Evolutionary conservation across 2,329 filamentous ascomycete genomes (phyloP).

Genomic region (Mycocentrospora acerina): DNA sequence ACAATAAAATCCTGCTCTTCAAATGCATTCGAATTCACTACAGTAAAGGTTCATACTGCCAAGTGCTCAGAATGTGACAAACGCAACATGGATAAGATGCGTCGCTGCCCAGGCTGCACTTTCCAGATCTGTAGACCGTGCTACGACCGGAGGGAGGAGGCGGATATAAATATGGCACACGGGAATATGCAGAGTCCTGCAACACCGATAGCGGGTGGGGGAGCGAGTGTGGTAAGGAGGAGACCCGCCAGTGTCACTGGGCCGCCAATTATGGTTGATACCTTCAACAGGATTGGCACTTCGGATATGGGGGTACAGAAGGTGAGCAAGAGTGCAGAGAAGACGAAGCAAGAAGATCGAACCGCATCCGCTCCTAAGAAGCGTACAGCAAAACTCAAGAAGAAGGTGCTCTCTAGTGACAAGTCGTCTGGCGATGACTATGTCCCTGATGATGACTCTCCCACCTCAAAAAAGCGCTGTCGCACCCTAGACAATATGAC

Average conservation of each 20-base stretch:
- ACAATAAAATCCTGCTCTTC: conserved; percentile 12
- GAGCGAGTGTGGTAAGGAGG: conserved; percentile 3
- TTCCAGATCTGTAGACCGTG: conserved; percentile 38
- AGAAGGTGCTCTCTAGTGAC: not conserved
- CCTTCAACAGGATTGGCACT: not conserved
- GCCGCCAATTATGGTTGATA: not conserved
- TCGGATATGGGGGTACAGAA: too few relatives aligned
- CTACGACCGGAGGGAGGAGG: conserved; percentile 12
- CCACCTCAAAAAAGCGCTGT: conserved; percentile 5
- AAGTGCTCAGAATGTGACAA: conserved; percentile 40
- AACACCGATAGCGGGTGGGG: conserved; percentile 1
- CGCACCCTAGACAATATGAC: not conserved
- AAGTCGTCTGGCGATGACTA: conserved; percentile 9
- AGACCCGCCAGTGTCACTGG: not conserved
- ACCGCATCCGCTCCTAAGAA: not conserved
- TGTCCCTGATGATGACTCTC: conserved; percentile 5
- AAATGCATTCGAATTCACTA: conserved; percentile 20
- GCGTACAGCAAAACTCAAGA: not conserved
- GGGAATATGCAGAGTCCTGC: conserved; percentile 19
- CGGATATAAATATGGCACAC: conserved; percentile 21
- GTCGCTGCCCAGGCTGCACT: conserved; percentile 37
- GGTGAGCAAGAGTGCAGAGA: not conserved
- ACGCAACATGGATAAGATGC: conserved; percentile 33
- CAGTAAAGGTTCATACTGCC: conserved; percentile 36
- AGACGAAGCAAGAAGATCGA: not conserved